Base-by-base conservation (phyloP, 1,284 basidiomycete genomes). In the Bondarzewia mesenterica region DNA sequence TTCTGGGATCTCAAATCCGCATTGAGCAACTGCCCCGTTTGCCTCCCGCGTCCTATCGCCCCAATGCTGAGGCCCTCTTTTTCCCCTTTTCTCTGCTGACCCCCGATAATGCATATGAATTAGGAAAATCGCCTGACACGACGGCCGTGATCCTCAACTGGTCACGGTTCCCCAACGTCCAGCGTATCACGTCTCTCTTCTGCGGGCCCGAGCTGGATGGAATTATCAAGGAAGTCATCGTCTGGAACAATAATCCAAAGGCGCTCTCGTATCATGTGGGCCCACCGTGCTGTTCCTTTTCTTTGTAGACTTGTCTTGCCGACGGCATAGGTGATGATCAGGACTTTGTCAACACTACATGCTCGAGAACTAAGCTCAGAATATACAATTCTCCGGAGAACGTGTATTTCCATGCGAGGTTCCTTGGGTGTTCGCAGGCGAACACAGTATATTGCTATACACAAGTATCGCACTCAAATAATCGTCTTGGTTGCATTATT, bases 91-190 rank as follows among this genome's bases (percentile, higher is more conserved):
- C 41, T 45, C n/a, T 40, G n/a, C 29, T 32, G 29, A 2, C 10
- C n/a, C 5, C 5, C n/a, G 29, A n/a, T 12, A 12, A 10, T n/a
- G 4, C n/a, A 10, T 6, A 25, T 18, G 41, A 37, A 5, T n/a
- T 39, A 7, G 18, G 12, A 12, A 27, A 7, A 10, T 21, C 22
- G 12, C 55, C 71, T 16, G 63, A 72, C 52, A 71, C 69, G 5
- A 82, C 79, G 7, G 78, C 75, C 8, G 64, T 85, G 32, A 58
- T 85, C 36, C 64, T 84, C 41, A 84, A 85, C 61, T 85, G 82
- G 82, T 77, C 75, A 39, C 71, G 80, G 25, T 69, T 82, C 29
- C 61, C 69, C 0, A 85, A 85, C 55, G 78, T 85, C 37, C 58
- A 76, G 35, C 66, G 67, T 44, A 80, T 85, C 49, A 69, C 68